These are phyloP conservation scores for Albugo laibachii DNA, from an alignment of 352 stramenopile genomes.

Conservation along the genomic window DNA sequence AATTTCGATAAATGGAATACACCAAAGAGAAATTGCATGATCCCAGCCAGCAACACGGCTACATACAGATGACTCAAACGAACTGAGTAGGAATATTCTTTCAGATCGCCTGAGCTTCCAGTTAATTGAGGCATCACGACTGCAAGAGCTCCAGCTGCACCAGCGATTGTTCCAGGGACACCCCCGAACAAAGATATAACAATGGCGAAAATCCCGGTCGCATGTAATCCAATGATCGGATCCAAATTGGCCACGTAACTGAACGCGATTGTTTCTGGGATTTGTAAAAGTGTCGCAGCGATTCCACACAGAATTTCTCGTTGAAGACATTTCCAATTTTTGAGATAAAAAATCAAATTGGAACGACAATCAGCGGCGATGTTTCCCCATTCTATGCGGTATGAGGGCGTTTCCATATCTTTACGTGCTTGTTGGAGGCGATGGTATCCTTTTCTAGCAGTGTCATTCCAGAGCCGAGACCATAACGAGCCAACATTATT, in stretches of 20 bases:
- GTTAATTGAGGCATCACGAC: conserved; percentile 82
- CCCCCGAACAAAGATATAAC: conserved; percentile 74
- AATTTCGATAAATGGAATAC: conserved; percentile 72
- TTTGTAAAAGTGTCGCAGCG: conserved; percentile 82
- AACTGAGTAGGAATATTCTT: conserved; percentile 36
- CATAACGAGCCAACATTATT: too few relatives aligned
- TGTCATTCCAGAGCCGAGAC: too few relatives aligned
- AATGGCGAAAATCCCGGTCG: conserved; percentile 81
- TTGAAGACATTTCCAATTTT: conserved; percentile 30
- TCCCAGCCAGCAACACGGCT: conserved; percentile 65
- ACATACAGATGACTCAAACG: conserved; percentile 75
- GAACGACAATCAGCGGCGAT: not conserved
- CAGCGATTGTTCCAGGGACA: conserved; percentile 74
- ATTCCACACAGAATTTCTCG: conserved; percentile 75
- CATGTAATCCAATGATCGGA: conserved; percentile 79
- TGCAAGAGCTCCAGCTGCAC: conserved; percentile 75
- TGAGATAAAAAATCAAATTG: conserved; percentile 27
- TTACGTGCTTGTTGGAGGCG: too few relatives aligned
- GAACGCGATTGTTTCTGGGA: conserved; percentile 88
- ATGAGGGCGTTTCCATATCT: too few relatives aligned
- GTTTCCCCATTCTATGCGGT: too few relatives aligned
- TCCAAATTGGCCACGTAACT: conserved; percentile 81
- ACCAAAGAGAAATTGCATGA: conserved; percentile 74
- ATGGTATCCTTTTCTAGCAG: too few relatives aligned
- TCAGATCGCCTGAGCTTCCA: conserved; percentile 20